Percentiles rank a stretch among this genome's conserved stretches.
These are phyloP conservation scores for Botrytis elliptica DNA, from an alignment of 2,329 filamentous ascomycete genomes.

Conservation along the genomic window DNA sequence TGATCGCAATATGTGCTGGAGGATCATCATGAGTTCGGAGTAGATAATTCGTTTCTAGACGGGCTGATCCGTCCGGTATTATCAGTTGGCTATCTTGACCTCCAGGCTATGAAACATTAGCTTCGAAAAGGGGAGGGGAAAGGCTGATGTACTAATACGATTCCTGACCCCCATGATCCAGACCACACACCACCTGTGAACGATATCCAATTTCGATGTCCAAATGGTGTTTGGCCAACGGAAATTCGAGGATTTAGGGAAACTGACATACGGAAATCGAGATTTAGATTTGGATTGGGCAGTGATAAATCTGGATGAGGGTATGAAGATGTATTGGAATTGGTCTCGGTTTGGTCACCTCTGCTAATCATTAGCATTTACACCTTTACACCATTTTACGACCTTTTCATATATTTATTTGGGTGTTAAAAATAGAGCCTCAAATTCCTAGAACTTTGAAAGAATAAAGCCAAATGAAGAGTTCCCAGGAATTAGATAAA, in stretches of 20 bases:
- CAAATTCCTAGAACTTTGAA: background rate
- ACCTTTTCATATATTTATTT: background rate
- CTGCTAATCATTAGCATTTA: background rate
- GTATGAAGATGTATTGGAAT: slow-evolving; percentile 2
- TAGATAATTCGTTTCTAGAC: slow-evolving; percentile 50
- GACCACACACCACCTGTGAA: slow-evolving; percentile 50
- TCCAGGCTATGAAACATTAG: slow-evolving; percentile 33
- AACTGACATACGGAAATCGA: slow-evolving; percentile 53
- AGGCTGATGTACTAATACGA: slow-evolving; percentile 40
- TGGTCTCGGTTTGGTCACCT: background rate
- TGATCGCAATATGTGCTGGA: slow-evolving; percentile 48
- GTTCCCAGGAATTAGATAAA: too few species aligned
- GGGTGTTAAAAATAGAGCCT: background rate
- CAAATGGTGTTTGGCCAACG: slow-evolving; percentile 44
- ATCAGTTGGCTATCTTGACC: slow-evolving; percentile 43
- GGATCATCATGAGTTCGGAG: slow-evolving; percentile 49
- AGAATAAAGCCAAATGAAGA: background rate
- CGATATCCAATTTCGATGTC: slow-evolving; percentile 50
- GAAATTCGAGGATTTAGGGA: slow-evolving; percentile 46
- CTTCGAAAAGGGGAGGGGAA: background rate
- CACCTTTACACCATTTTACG: background rate
- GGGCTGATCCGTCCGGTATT: slow-evolving; percentile 35
- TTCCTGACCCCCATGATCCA: slow-evolving; percentile 50
- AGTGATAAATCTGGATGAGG: slow-evolving; percentile 23
- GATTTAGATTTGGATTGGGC: slow-evolving; percentile 48